These are phyloP conservation scores for Lecanicillium sp. DNA, from an alignment of 2,329 filamentous ascomycete species.

Conservation along the genomic window DNA sequence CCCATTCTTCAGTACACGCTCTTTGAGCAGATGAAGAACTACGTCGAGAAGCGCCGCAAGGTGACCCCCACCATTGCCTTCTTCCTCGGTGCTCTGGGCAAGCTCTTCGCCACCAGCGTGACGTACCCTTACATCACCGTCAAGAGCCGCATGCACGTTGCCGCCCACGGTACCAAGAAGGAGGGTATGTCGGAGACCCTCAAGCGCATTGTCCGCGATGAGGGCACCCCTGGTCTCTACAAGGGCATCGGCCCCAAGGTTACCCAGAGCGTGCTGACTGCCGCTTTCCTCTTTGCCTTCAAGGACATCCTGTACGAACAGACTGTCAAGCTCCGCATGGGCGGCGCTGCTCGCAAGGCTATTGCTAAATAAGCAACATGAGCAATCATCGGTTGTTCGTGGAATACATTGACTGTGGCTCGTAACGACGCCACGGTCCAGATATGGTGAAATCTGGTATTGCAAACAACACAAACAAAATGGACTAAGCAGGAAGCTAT, in stretches of 20 bases:
- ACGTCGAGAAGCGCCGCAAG: constrained; percentile 63
- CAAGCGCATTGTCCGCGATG: constrained; percentile 71
- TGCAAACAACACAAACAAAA: background rate
- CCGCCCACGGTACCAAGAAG: constrained; percentile 64
- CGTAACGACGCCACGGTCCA: background rate
- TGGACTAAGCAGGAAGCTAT: background rate
- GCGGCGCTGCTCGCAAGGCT: constrained; percentile 26
- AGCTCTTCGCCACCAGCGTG: constrained; percentile 85
- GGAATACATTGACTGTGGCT: too few species aligned
- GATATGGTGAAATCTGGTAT: background rate
- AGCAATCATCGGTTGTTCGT: background rate
- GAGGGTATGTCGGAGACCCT: constrained; percentile 76
- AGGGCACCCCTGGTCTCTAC: constrained; percentile 89
- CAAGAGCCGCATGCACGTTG: constrained; percentile 96
- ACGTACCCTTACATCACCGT: constrained; percentile 99
- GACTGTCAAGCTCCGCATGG: constrained; percentile 57
- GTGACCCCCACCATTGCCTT: constrained; percentile 85
- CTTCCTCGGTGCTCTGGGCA: constrained; percentile 84
- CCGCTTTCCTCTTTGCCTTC: constrained; percentile 93
- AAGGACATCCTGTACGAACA: constrained; percentile 93
- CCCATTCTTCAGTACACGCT: constrained; percentile 98
- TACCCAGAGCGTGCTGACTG: constrained; percentile 92
- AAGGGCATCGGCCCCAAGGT: constrained; percentile 96
- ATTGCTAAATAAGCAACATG: constrained; percentile 20
- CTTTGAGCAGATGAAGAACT: constrained; percentile 96